Base-by-base conservation (phyloP, 2,329 filamentous ascomycete genomes). In the Berkeleyomyces rouxiae region DNA sequence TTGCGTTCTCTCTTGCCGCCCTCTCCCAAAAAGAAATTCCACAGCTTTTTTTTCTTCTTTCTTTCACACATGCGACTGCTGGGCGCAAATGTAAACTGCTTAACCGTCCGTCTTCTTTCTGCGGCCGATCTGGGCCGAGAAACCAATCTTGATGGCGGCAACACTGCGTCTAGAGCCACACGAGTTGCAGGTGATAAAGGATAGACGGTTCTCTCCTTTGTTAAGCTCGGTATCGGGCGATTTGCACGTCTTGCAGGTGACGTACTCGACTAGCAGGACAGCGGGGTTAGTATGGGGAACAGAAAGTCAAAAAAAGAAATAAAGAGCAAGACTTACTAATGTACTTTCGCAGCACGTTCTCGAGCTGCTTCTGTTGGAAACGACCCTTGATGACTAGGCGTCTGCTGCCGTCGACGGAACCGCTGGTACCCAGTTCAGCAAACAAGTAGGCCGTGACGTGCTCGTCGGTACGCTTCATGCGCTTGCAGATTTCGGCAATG, bases 321-420 rank as follows among this genome's bases (percentile, higher is more conserved):
- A 59, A 16, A 43, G 37, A 36, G 11, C 11, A 42, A 59, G 63
- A 80, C 84, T 74, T 78, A 90, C 87, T 88, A 73, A 96, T 96
- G 75, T 96, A 96, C 79, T 92, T 88, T 77, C 92, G 82, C 72
- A 97, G 77, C 61, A 97, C 90, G 76, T 95, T 96, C 80, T 99
- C 93, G 72, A 97, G 91, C 79, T 97, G 92, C 79, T 96, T 96
- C 79, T 97, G 92, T 76, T 97, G 92, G 87, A 99, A 99, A 72
- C 93, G 89, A 80, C 93, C 93, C 82, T 96, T 96, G 82, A 99
- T 99, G 72, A 99, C 91, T 70, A 99, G 77, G 72, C 92, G 86
- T 75, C 90, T 85, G 76, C 83, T 89, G 69, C 92, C 93, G 77
- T 96, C 93, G 63, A 96, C 90, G 73, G 88, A 95, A 74, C 93